A percentile compares a stretch with the other conserved stretches of the same genome.
phyloP scores from a whole-genome alignment of 352 stramenopile genomes.

The Pythium insidiosum region DNA sequence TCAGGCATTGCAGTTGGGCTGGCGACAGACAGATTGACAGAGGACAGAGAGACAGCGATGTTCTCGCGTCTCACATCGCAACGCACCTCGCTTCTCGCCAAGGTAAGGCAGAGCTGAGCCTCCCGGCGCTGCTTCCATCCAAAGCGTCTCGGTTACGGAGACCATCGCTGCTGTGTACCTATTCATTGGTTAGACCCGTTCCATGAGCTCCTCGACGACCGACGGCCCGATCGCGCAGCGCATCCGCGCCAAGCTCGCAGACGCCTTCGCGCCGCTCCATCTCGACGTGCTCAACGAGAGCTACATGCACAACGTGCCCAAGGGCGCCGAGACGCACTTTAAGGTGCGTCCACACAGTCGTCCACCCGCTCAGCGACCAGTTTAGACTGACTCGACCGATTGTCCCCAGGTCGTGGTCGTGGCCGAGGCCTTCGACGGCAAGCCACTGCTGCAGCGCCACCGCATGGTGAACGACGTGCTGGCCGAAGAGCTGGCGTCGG shows the following conservation, averaged over 20 bases:
- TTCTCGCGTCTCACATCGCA: too few relatives aligned
- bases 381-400: not conserved
- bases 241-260: conserved; percentile 60
- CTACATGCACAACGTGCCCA: conserved; percentile 93
- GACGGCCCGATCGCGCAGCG: conserved; percentile 40
- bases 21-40: too few relatives aligned
- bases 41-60: too few relatives aligned
- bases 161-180: too few relatives aligned
- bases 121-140: too few relatives aligned
- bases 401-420: conserved; percentile 84
- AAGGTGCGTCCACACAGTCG: conserved; percentile 60
- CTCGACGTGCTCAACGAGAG: conserved; percentile 92
- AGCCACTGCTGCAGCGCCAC: conserved; percentile 84
- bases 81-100: too few relatives aligned
- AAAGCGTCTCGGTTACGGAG: too few relatives aligned
- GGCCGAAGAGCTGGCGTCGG: conserved; percentile 72
- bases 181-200: too few relatives aligned
- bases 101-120: too few relatives aligned
- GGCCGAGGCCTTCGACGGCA: conserved; percentile 84
- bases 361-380: too few relatives aligned
- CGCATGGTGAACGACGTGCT: conserved; percentile 89
- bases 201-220: conserved; percentile 19
- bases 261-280: conserved; percentile 51
- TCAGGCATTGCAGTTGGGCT: too few relatives aligned
- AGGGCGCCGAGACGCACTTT: conserved; percentile 94